A percentile compares a stretch with the other conserved stretches of the same genome.
Conservation (phyloP, 2,329 filamentous ascomycete genomes). For the Metarhizium album region DNA sequence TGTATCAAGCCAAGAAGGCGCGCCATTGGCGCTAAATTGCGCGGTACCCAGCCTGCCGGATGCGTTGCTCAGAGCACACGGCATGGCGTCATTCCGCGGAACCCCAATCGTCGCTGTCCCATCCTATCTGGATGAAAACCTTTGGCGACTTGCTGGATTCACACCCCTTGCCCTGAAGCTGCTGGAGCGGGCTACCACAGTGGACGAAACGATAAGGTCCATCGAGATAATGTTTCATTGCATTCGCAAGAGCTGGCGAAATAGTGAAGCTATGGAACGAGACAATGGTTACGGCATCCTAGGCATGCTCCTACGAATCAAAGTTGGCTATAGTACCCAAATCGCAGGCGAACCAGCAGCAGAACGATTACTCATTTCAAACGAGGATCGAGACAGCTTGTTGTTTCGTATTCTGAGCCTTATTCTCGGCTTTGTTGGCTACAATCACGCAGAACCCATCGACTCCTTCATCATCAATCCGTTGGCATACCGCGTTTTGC, state of each 20-base stretch:
- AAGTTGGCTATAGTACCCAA: slow-evolving; percentile 49
- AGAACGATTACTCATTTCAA: slow-evolving; percentile 33
- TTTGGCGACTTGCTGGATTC: slow-evolving; percentile 90
- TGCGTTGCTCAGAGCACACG: slow-evolving; percentile 69
- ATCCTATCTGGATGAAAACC: slow-evolving; percentile 78
- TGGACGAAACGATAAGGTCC: slow-evolving; percentile 62
- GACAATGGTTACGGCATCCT: slow-evolving; percentile 90
- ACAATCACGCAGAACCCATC: slow-evolving; percentile 65
- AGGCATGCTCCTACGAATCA: slow-evolving; percentile 71
- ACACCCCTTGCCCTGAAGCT: slow-evolving; percentile 76
- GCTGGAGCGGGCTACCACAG: slow-evolving; percentile 62
- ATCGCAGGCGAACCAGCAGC: slow-evolving; percentile 18
- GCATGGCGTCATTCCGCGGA: slow-evolving; percentile 72
- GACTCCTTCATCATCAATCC: slow-evolving; percentile 94
- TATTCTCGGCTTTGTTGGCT: slow-evolving; percentile 80
- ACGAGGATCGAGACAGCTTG: slow-evolving; percentile 43
- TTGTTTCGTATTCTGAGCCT: slow-evolving; percentile 59
- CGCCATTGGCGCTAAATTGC: slow-evolving; percentile 76
- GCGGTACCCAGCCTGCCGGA: slow-evolving; percentile 82
- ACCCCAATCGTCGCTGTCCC: slow-evolving; percentile 73
- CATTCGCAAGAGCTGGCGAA: slow-evolving; percentile 86
- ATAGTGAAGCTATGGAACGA: slow-evolving; percentile 95
- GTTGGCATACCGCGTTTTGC: slow-evolving; percentile 79
- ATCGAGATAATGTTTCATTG: slow-evolving; percentile 78
- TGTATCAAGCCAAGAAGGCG: slow-evolving; percentile 39